Evolutionary conservation across 139 green algal species (phyloP), one percentile per base, ranked within the genome.

Genomic region (Microglena sp.): DNA sequence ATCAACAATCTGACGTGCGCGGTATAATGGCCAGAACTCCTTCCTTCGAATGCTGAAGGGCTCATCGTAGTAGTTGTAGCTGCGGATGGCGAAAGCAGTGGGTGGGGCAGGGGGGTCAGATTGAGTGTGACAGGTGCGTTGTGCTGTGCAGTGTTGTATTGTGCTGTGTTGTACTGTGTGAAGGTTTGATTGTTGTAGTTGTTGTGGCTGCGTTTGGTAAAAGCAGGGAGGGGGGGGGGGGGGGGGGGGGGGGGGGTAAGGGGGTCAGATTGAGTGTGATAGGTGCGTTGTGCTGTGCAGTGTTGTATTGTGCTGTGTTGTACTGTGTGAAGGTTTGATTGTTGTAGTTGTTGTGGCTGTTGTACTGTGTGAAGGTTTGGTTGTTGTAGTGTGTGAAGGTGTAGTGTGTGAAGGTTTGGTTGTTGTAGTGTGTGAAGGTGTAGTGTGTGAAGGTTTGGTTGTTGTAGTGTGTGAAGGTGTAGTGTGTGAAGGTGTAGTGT

Each of bases 11-110:
- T 76, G 78, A 1, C 35, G 28, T 2, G 72, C 60, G 28, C 71
- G 43, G 27, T 59, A 34, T 36, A 97, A 72, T 18, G 77, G 82
- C 76, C 82, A 96, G 58, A 98, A 98, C 6, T 88, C 70, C 84
- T 98, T 98, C 18, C 69, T 68, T 28, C 88, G 81, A 36, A 97
- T 74, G 11, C 66, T 67, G 67, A 92, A 93, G 2, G 58, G 55
- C 81, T 96, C 90, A 21, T 70, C 55, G 5, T 30, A 33, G 55
- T 84, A 88, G 58, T 78, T 24, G 58, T 90, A 90, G n/a, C n/a
- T n/a, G n/a, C n/a, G n/a, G n/a, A n/a, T n/a, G n/a, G n/a, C n/a
- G n/a, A n/a, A n/a, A n/a, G n/a, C n/a, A n/a, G n/a, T 1, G 21
- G 31, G 28, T 55, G n/a, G 36, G 66, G 54, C 45, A 43, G 54